These are phyloP conservation scores for Dactylis glomerata DNA, from an alignment of 176 grass and related monocot species.

Conservation along the genomic window DNA sequence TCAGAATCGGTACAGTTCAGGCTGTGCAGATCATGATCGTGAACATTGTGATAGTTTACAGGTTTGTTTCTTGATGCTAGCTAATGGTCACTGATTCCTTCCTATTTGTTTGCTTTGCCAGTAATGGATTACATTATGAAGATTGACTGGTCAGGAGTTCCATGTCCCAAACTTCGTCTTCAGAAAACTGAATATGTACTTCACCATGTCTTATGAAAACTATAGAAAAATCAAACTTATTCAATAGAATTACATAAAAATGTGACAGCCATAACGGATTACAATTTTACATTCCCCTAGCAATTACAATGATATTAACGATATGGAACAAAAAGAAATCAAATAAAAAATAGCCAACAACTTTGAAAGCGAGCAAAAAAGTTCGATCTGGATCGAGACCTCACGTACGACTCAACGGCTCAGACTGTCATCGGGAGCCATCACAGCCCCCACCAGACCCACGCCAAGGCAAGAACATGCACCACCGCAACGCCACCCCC, in stretches of 20 bases:
- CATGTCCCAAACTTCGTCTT: too few relatives aligned
- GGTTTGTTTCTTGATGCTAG: not conserved
- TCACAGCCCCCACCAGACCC: constrained; percentile 52
- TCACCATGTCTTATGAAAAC: not conserved
- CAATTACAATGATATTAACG: not conserved
- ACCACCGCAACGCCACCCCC: constrained; percentile 21
- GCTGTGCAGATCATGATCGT: not conserved
- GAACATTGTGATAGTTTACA: not conserved
- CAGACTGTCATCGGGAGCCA: not conserved
- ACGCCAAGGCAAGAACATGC: constrained; percentile 26
- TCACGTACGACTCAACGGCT: not conserved
- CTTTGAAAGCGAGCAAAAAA: constrained; percentile 16
- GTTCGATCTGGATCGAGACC: not conserved
- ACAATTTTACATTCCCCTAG: constrained; percentile 17
- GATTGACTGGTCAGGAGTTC: too few relatives aligned
- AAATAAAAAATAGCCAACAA: constrained; percentile 27
- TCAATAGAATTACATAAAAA: constrained; percentile 35
- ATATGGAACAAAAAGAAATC: not conserved
- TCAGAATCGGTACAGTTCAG: not conserved
- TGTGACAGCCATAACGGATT: not conserved
- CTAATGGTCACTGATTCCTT: not conserved
- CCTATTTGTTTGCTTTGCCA: too few relatives aligned
- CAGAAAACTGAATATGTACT: too few relatives aligned
- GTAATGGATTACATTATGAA: too few relatives aligned
- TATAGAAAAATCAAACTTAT: constrained; percentile 25